These are phyloP conservation scores for Bipolaris sorokiniana DNA, from an alignment of 2,329 filamentous ascomycete genomes.

Conservation along the genomic window DNA sequence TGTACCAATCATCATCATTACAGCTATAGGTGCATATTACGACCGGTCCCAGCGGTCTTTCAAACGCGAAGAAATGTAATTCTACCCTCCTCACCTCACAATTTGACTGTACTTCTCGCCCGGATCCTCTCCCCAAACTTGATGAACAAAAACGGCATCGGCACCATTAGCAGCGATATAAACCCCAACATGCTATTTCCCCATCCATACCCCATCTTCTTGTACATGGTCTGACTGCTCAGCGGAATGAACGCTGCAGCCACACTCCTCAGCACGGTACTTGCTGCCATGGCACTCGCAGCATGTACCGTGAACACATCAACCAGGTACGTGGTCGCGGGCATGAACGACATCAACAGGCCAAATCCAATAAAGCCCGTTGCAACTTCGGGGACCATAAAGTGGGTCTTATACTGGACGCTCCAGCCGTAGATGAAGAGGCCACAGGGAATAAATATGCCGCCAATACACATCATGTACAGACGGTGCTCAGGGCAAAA, in stretches of 20 bases:
- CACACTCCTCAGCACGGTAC: constrained; percentile 48
- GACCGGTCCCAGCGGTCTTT: too few relatives aligned
- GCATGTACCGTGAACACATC: constrained; percentile 52
- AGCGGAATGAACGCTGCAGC: constrained; percentile 51
- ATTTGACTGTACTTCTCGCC: constrained; percentile 34
- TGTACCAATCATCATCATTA: too few relatives aligned
- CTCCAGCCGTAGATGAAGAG: constrained; percentile 50
- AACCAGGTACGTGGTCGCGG: constrained; percentile 50
- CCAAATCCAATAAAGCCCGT: constrained; percentile 45
- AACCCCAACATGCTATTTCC: constrained; percentile 49
- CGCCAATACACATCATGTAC: constrained; percentile 43
- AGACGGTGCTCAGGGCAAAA: constrained; percentile 47
- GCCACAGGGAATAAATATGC: constrained; percentile 42
- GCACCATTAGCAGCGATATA: constrained; percentile 35
- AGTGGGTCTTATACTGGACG: constrained; percentile 43
- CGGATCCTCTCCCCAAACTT: constrained; percentile 44
- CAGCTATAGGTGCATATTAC: too few relatives aligned
- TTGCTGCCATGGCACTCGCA: constrained; percentile 52
- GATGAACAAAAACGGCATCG: constrained; percentile 47
- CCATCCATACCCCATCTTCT: constrained; percentile 49
- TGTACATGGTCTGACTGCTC: constrained; percentile 50
- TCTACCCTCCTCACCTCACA: constrained; percentile 17
- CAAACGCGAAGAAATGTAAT: too few relatives aligned
- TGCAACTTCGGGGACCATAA: constrained; percentile 46
- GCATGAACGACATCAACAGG: constrained; percentile 48